Conservation (phyloP, 2,329 filamentous ascomycete species). For the Iodosphaeria phyllophila region DNA sequence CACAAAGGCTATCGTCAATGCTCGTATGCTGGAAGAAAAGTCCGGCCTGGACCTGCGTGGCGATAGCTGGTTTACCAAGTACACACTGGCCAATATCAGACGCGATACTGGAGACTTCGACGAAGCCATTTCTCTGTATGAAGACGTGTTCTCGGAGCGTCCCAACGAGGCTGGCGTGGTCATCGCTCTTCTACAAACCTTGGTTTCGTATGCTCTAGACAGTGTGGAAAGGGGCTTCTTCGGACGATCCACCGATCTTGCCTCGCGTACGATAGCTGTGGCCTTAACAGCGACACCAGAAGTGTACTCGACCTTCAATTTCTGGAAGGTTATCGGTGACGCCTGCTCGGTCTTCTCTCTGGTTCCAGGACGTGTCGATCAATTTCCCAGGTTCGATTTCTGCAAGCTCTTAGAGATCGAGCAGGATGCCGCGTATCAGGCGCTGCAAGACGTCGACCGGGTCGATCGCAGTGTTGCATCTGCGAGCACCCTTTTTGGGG, state of each 20-base stretch:
- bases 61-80: slow-evolving; percentile 87
- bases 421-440: slow-evolving; percentile 32
- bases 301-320: slow-evolving; percentile 62
- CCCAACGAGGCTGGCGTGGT: slow-evolving; percentile 69
- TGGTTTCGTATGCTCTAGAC: slow-evolving; percentile 64
- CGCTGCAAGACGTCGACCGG: slow-evolving; percentile 52
- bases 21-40: slow-evolving; percentile 52
- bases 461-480: slow-evolving; percentile 25
- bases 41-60: slow-evolving; percentile 32
- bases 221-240: slow-evolving; percentile 71
- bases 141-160: slow-evolving; percentile 47
- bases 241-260: slow-evolving; percentile 59
- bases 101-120: slow-evolving; percentile 84
- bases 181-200: slow-evolving; percentile 73
- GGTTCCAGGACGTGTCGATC: slow-evolving; percentile 46
- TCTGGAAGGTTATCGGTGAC: slow-evolving; percentile 88
- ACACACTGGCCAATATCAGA: slow-evolving; percentile 91
- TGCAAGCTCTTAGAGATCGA: slow-evolving; percentile 36
- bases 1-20: slow-evolving; percentile 75
- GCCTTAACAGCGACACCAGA: slow-evolving; percentile 41
- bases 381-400: slow-evolving; percentile 43
- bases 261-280: slow-evolving; percentile 47
- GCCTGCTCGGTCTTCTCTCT: slow-evolving; percentile 70
- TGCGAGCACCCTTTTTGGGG: slow-evolving; percentile 23
- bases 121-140: slow-evolving; percentile 61